Evolutionary conservation across 495 filamentous ascomycete species (phyloP).

Genomic region (Polyplosphaeria fusca): DNA sequence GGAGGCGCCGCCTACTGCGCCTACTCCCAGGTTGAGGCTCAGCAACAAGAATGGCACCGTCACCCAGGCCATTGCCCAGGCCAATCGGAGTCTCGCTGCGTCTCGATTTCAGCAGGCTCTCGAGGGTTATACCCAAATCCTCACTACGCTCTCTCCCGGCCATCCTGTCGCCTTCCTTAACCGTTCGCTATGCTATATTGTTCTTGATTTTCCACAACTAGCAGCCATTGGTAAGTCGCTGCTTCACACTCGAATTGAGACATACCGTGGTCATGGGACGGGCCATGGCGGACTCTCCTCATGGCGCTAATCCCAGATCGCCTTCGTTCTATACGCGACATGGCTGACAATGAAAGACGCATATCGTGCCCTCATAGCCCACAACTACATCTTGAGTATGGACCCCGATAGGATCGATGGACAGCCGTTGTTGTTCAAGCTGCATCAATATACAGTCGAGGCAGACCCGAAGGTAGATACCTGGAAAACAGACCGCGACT

Average conservation of each 20-base stretch:
- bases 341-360: neutral
- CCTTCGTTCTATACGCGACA: neutral
- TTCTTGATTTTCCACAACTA: slow-evolving; percentile 30
- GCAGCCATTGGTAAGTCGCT: slow-evolving; percentile 37
- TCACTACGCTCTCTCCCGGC: slow-evolving; percentile 28
- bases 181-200: slow-evolving; percentile 37
- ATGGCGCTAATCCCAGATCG: neutral
- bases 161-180: slow-evolving; percentile 39
- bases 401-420: too few relatives aligned
- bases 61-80: neutral
- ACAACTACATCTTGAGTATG: too few relatives aligned
- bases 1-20: too few relatives aligned
- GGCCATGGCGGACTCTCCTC: too few relatives aligned
- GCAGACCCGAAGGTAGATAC: neutral
- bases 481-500: neutral
- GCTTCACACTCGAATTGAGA: too few relatives aligned
- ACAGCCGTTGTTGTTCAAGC: neutral
- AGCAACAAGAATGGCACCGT: too few relatives aligned
- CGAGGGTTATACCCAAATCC: slow-evolving; percentile 32
- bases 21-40: too few relatives aligned
- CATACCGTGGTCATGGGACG: too few relatives aligned
- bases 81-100: slow-evolving; percentile 21
- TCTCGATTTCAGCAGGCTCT: slow-evolving; percentile 18
- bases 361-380: too few relatives aligned
- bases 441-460: neutral